These are phyloP conservation scores for Phytophthora citricola DNA, from an alignment of 352 stramenopile genomes.

Conservation along the genomic window DNA sequence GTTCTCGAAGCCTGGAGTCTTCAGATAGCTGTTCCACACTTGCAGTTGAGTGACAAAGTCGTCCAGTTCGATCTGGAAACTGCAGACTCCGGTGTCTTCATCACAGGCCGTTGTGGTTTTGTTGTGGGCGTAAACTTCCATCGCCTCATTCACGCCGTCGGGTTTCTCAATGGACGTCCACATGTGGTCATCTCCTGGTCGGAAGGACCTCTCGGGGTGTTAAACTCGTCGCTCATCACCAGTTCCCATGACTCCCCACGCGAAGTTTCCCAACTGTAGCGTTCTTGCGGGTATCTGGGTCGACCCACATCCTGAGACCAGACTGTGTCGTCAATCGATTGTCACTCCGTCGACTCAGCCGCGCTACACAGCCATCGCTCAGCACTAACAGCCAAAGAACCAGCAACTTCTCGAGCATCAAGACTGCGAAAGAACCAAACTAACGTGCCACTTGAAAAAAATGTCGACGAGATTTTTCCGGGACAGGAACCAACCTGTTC, in stretches of 20 bases:
- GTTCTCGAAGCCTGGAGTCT: slow-evolving; percentile 43
- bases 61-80: slow-evolving; percentile 51
- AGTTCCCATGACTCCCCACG: slow-evolving; percentile 76
- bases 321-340: slow-evolving; percentile 40
- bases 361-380: background rate
- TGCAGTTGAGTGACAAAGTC: slow-evolving; percentile 33
- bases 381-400: slow-evolving; percentile 3
- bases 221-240: slow-evolving; percentile 96
- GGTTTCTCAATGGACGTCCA: slow-evolving; percentile 95
- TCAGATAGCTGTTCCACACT: slow-evolving; percentile 56
- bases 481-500: background rate
- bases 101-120: slow-evolving; percentile 63
- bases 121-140: slow-evolving; percentile 93
- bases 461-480: slow-evolving; percentile 6
- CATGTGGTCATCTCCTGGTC: slow-evolving; percentile 88
- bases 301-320: slow-evolving; percentile 56
- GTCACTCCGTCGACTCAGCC: slow-evolving; percentile 16
- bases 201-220: slow-evolving; percentile 83
- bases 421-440: background rate
- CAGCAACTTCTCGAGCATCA: background rate
- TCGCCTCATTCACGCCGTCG: slow-evolving; percentile 88
- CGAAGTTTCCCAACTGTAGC: slow-evolving; percentile 41
- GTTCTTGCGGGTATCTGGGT: slow-evolving; percentile 47
- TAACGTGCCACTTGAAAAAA: no score
- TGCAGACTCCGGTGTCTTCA: slow-evolving; percentile 26